These are phyloP conservation scores for Stentor coeruleus DNA, from an alignment of 73 alveolate species.

Conservation along the genomic window DNA sequence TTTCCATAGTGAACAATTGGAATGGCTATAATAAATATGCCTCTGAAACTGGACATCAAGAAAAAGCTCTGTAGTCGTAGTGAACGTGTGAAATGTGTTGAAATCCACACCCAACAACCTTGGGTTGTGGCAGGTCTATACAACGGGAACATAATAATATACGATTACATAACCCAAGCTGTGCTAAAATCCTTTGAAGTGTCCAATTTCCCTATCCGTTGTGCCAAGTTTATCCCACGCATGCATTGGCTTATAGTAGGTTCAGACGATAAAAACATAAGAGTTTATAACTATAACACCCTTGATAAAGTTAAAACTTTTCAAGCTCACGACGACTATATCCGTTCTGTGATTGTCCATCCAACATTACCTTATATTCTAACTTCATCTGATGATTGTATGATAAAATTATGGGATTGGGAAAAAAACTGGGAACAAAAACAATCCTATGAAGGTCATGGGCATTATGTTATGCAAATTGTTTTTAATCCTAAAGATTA, in stretches of 20 bases:
- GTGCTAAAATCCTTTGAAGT: slow-evolving; percentile 62
- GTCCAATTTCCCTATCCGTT: slow-evolving; percentile 91
- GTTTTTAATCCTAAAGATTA: slow-evolving; percentile 92
- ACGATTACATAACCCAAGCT: slow-evolving; percentile 93
- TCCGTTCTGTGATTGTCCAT: slow-evolving; percentile 92
- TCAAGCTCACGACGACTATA: slow-evolving; percentile 97
- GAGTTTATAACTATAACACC: slow-evolving; percentile 97
- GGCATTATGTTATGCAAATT: slow-evolving; percentile 94
- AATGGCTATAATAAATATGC: too few relatives aligned
- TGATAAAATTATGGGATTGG: slow-evolving; percentile 96
- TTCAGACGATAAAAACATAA: slow-evolving; percentile 64
- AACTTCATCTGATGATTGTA: slow-evolving; percentile 95
- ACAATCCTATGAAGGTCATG: slow-evolving; percentile 96
- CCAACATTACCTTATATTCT: slow-evolving; percentile 90
- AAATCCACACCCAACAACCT: slow-evolving; percentile 94
- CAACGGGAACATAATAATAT: slow-evolving; percentile 94
- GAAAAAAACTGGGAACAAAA: slow-evolving; percentile 88
- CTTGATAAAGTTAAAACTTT: slow-evolving; percentile 89
- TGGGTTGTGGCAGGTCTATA: slow-evolving; percentile 97
- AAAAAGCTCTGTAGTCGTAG: slow-evolving; percentile 84
- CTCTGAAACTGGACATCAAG: slow-evolving; percentile 86
- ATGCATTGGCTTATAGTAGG: slow-evolving; percentile 78
- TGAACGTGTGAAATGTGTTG: slow-evolving; percentile 96
- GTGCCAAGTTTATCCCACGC: slow-evolving; percentile 92
- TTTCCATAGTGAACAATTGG: too few relatives aligned